Base-by-base conservation (phyloP, 2,329 filamentous ascomycete genomes). In the Aureobasidium sp. region DNA sequence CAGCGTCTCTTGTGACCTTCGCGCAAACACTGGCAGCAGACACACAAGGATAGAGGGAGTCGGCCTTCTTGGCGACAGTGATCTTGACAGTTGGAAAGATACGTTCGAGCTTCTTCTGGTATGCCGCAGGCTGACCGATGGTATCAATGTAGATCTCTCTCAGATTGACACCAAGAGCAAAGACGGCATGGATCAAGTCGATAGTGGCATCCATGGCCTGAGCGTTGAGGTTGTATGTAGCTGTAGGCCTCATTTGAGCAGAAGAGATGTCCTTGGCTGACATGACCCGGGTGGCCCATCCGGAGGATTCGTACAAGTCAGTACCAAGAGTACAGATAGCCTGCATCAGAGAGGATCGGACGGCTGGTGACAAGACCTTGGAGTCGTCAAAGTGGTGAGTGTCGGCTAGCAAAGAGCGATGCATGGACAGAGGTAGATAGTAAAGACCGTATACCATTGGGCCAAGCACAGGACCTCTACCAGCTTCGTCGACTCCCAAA, bases 181-280 rank as follows among this genome's bases (percentile, higher is more conserved):
- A 82, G 4, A 96, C 89, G 39, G 86, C 86, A 61, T 85, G 80
- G 70, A 97, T 93, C 58, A 99, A 80, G 42, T 84, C 84, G 27
- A 96, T 85, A 0, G 93, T 97, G 4, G 93, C 90, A 74, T 96
- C 92, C 85, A 94, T 88, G 20, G 93, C 93, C 75, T 99, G 94
- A 5, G 91, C 91, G 73, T 99, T 99, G 66, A 99, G 84, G 73
- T 99, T 99, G 77, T 97, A 95, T 3, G 79, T 78, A 8, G 76
- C 71, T 63, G 73, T 68, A 2, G 86, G 82, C 10, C 83, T 81
- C 69, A 94, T 79, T 90, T 95, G 95, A 69, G 84, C 84, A 8
- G 90, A 83, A 44, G 82, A 84, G 69, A 96, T 96, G 76, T 93
- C 89, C 48, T 87, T 84, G 9, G 94, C 91, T 0, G 90, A 96